phyloP scores from a whole-genome alignment of 2,329 filamentous ascomycete genomes.

The Fusarium liriodendri region DNA sequence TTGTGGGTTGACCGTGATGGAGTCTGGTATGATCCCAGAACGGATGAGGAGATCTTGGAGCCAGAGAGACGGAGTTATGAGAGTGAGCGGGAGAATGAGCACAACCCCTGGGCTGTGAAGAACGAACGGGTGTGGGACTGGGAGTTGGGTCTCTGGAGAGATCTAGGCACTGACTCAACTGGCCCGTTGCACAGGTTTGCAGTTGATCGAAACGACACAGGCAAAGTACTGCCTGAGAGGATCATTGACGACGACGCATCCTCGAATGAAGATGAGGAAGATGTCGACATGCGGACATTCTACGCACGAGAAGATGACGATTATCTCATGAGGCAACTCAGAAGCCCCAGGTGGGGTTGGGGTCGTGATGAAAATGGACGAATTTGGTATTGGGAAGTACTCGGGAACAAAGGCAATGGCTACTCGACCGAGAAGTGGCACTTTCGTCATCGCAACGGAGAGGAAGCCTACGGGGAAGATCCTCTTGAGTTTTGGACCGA shows the following conservation, averaged over 20 bases:
- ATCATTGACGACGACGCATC: background rate
- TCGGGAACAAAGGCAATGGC: background rate
- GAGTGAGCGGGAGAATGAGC: background rate
- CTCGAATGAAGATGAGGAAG: background rate
- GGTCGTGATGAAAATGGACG: background rate
- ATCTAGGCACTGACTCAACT: background rate
- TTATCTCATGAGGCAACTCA: background rate
- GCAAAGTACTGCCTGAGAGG: background rate
- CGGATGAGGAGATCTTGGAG: background rate
- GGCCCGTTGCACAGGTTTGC: constrained; percentile 1
- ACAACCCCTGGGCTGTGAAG: background rate
- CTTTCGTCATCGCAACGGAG: constrained; percentile 6
- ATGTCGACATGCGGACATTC: background rate
- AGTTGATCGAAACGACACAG: background rate
- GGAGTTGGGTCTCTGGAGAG: constrained; percentile 10
- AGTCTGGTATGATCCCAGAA: constrained; percentile 1
- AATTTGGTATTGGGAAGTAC: constrained; percentile 15
- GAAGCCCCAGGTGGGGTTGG: constrained; percentile 8
- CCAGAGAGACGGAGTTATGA: background rate
- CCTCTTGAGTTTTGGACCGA: constrained; percentile 16
- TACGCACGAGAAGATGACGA: constrained; percentile 7
- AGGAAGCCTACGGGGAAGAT: background rate
- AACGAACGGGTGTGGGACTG: constrained; percentile 2
- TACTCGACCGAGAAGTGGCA: constrained; percentile 7
- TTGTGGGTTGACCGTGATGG: constrained; percentile 6